phyloP scores from a whole-genome alignment of 2,329 filamentous ascomycete genomes.

The Neofusicoccum cordaticola region DNA sequence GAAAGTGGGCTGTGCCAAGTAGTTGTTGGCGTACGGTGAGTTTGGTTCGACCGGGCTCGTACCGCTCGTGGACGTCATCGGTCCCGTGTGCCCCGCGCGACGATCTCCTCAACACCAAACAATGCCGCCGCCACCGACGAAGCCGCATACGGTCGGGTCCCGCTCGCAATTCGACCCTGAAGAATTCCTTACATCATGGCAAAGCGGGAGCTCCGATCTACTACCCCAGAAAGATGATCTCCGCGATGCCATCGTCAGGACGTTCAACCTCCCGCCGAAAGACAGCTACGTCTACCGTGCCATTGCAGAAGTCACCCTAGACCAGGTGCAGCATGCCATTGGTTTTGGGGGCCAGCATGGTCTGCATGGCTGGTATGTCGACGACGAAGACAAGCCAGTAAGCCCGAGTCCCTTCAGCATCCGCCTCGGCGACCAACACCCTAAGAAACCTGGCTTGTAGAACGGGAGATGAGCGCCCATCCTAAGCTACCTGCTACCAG shows the following conservation, averaged over 20 bases:
- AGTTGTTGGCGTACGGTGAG: too few relatives aligned
- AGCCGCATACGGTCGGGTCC: conserved; percentile 10
- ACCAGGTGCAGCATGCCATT: conserved; percentile 50
- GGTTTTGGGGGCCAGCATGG: conserved; percentile 45
- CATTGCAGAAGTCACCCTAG: conserved; percentile 49
- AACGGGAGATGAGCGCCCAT: neutral
- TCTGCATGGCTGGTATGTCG: conserved; percentile 52
- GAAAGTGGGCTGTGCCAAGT: too few relatives aligned
- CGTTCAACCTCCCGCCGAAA: conserved; percentile 45
- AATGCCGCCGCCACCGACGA: conserved; percentile 10
- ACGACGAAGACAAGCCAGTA: conserved; percentile 36
- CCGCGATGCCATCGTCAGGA: conserved; percentile 44
- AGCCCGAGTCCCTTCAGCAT: neutral
- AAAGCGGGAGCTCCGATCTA: conserved; percentile 30
- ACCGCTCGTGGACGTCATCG: neutral
- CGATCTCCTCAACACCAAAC: conserved; percentile 7
- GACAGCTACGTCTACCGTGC: conserved; percentile 54
- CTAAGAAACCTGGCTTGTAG: conserved; percentile 21
- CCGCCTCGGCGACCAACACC: conserved; percentile 1
- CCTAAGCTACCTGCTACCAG: conserved; percentile 21
- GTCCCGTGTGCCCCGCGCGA: neutral
- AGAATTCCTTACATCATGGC: conserved; percentile 42
- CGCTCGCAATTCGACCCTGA: conserved; percentile 43
- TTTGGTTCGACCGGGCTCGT: too few relatives aligned
- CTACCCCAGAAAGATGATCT: conserved; percentile 43